Evolutionary conservation across 805 yeast species (phyloP).

Genomic region (Zygotorulaspora florentina): DNA sequence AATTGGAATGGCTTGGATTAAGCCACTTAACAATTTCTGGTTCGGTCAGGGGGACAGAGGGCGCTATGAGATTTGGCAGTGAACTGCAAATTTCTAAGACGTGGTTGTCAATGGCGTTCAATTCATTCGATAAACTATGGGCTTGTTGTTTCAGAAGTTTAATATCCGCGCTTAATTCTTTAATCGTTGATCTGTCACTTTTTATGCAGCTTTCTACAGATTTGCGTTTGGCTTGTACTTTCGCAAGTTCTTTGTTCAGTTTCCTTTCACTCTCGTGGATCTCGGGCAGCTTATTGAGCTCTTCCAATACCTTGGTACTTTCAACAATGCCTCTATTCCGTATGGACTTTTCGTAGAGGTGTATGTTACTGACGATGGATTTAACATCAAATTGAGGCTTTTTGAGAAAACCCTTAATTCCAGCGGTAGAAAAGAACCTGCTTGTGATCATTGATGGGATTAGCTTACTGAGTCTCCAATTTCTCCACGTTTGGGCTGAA

Average conservation of each 20-base stretch:
- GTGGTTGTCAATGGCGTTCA: slow-evolving; percentile 34
- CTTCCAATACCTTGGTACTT: slow-evolving; percentile 21
- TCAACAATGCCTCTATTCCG: slow-evolving; percentile 26
- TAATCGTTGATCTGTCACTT: slow-evolving; percentile 18
- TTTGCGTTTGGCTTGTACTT: slow-evolving; percentile 31
- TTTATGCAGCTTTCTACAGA: slow-evolving; percentile 28
- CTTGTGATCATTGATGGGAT: background rate
- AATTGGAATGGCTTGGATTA: slow-evolving; percentile 36
- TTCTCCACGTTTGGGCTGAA: no score
- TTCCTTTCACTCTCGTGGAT: slow-evolving; percentile 24
- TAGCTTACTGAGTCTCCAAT: background rate
- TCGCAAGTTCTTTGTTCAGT: slow-evolving; percentile 23
- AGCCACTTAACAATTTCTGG: slow-evolving; percentile 50
- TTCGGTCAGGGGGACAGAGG: slow-evolving; percentile 40
- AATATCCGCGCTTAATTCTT: slow-evolving; percentile 15
- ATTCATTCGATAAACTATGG: slow-evolving; percentile 15
- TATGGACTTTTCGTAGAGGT: slow-evolving; percentile 25
- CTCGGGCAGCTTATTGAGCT: slow-evolving; percentile 30
- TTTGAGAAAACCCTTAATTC: slow-evolving; percentile 11
- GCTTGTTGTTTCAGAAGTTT: slow-evolving; percentile 27
- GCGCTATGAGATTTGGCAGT: slow-evolving; percentile 61
- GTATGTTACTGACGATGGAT: slow-evolving; percentile 16
- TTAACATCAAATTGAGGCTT: slow-evolving; percentile 32
- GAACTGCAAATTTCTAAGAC: slow-evolving; percentile 42
- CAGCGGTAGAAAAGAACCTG: slow-evolving; percentile 11